These are phyloP conservation scores for Cadophora sp. DNA, from an alignment of 2,329 filamentous ascomycete genomes.

Conservation along the genomic window DNA sequence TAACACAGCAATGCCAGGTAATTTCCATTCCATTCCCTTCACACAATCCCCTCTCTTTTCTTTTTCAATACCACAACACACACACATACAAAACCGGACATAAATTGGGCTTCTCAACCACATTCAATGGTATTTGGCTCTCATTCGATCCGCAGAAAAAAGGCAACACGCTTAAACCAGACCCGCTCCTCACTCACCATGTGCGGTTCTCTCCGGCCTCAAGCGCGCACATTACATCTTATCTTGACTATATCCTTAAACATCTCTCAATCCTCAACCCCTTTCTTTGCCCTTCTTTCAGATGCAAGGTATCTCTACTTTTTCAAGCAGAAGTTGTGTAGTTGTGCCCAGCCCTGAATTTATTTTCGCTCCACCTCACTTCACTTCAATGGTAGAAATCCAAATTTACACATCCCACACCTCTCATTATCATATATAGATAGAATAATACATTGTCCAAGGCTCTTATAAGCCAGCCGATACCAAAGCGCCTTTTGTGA, in stretches of 20 bases:
- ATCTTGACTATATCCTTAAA: no score
- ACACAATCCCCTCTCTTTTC: no score
- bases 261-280: background rate
- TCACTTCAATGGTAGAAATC: background rate
- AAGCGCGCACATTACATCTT: slow-evolving; percentile 33
- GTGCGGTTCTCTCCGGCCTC: slow-evolving; percentile 39
- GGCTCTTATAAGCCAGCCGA: background rate
- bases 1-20: no score
- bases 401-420: background rate
- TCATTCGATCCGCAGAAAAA: slow-evolving; percentile 54
- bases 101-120: slow-evolving; percentile 51
- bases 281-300: background rate
- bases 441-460: slow-evolving; percentile 7
- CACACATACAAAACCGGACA: slow-evolving; percentile 40
- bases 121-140: slow-evolving; percentile 50
- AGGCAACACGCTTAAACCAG: slow-evolving; percentile 39
- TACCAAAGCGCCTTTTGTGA: background rate
- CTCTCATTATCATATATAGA: background rate
- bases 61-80: background rate
- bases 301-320: no score
- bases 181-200: slow-evolving; percentile 33
- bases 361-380: no score
- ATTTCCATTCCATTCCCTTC: no score
- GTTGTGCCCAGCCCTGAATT: no score
- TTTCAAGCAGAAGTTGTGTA: no score